phyloP scores from a whole-genome alignment of 2,329 filamentous ascomycete genomes.

The Pseudogymnoascus sp. region DNA sequence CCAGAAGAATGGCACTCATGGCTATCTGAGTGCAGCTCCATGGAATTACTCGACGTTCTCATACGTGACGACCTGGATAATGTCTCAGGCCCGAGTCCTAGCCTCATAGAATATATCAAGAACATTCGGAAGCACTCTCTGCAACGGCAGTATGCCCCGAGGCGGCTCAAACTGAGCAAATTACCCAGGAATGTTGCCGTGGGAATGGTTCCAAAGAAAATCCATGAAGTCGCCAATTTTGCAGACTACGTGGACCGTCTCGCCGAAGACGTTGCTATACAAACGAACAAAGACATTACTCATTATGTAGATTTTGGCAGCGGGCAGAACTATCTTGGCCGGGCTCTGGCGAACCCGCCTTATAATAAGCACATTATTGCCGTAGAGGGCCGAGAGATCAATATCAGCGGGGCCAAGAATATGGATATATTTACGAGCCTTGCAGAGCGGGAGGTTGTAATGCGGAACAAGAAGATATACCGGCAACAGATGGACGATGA shows the following conservation, averaged over 20 bases:
- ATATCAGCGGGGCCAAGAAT: conserved; percentile 74
- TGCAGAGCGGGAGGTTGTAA: conserved; percentile 62
- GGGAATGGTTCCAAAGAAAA: conserved; percentile 94
- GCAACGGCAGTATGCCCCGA: conserved; percentile 48
- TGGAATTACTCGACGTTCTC: conserved; percentile 71
- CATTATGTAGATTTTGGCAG: conserved; percentile 95
- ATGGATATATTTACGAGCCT: conserved; percentile 80
- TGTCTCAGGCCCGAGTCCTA: conserved; percentile 32
- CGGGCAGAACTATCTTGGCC: conserved; percentile 90
- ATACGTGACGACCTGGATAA: conserved; percentile 65
- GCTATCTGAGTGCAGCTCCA: conserved; percentile 62
- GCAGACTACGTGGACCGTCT: conserved; percentile 69
- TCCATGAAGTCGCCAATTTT: conserved; percentile 88
- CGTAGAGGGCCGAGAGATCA: conserved; percentile 79
- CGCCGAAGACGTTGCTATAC: conserved; percentile 48
- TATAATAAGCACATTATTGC: conserved; percentile 85
- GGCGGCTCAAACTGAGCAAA: conserved; percentile 39
- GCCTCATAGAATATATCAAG: conserved; percentile 63
- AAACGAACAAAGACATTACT: conserved; percentile 56
- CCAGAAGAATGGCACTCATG: conserved; percentile 76
- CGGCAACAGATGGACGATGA: conserved; percentile 29
- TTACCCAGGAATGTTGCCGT: conserved; percentile 67
- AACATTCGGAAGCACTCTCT: conserved; percentile 65
- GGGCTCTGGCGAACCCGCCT: conserved; percentile 74
- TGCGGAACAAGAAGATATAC: conserved; percentile 78